A percentile compares a stretch with the other conserved stretches of the same genome.
Evolutionary conservation across 2,329 filamentous ascomycete genomes (phyloP).

Genomic region (Xylariales sp.): DNA sequence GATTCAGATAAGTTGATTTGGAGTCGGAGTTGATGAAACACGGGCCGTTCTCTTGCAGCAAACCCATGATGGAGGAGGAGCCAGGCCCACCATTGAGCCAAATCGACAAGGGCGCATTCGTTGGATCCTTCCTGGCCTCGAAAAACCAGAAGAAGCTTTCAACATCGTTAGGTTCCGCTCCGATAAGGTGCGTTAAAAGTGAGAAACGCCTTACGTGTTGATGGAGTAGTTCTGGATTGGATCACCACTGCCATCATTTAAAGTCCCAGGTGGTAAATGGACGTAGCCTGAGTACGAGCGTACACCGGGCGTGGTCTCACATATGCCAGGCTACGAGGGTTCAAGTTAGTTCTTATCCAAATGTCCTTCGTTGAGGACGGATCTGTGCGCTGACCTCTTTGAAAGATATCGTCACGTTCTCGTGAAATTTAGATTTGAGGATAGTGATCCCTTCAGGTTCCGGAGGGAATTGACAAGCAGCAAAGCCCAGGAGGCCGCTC

Average conservation of each 20-base stretch:
- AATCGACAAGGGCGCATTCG: slow-evolving; percentile 39
- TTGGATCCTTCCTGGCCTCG: slow-evolving; percentile 24
- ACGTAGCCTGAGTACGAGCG: slow-evolving; percentile 61
- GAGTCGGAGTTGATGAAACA: slow-evolving; percentile 40
- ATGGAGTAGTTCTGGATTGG: slow-evolving; percentile 37
- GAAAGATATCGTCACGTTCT: slow-evolving; percentile 56
- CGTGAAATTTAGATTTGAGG: slow-evolving; percentile 52
- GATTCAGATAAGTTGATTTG: slow-evolving; percentile 44
- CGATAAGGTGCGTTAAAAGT: slow-evolving; percentile 10
- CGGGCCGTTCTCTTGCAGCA: slow-evolving; percentile 47
- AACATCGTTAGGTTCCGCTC: too few species aligned
- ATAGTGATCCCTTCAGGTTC: slow-evolving; percentile 33
- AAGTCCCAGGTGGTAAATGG: slow-evolving; percentile 38
- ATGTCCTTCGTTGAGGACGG: background rate
- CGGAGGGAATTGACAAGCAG: slow-evolving; percentile 22
- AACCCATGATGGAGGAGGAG: slow-evolving; percentile 46
- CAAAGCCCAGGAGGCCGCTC: too few species aligned
- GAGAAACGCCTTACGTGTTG: slow-evolving; percentile 35
- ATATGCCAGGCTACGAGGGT: slow-evolving; percentile 48
- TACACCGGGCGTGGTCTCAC: slow-evolving; percentile 49
- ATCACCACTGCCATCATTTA: slow-evolving; percentile 38
- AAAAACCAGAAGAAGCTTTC: slow-evolving; percentile 36
- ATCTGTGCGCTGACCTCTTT: slow-evolving; percentile 41
- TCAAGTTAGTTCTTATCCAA: background rate
- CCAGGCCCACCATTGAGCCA: slow-evolving; percentile 59